Conservation (phyloP, 345 rosid genomes). For the Populus pruinosa region DNA sequence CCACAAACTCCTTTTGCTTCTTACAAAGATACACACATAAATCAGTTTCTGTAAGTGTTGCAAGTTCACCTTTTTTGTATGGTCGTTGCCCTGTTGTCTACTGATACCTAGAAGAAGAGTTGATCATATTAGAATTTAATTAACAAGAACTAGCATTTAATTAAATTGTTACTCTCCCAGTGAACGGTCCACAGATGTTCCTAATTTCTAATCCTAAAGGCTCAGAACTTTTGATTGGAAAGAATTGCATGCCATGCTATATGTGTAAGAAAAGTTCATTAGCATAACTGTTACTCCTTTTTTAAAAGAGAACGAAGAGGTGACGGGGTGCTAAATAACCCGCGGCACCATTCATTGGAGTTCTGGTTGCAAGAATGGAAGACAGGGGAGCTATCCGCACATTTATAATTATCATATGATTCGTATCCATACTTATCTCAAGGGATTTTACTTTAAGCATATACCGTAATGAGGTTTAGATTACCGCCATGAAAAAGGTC, state of each 20-base stretch:
- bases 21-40: neutral
- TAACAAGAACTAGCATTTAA: neutral
- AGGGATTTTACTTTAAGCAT: neutral
- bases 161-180: neutral
- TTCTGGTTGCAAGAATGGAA: neutral
- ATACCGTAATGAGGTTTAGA: neutral
- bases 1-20: neutral
- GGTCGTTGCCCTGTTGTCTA: too few relatives aligned
- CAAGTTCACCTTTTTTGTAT: too few relatives aligned
- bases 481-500: neutral
- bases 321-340: neutral
- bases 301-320: neutral
- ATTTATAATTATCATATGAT: neutral
- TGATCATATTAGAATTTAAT: neutral
- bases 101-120: neutral
- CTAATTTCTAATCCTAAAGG: neutral
- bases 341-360: neutral
- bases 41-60: neutral
- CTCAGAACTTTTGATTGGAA: neutral
- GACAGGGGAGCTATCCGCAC: neutral
- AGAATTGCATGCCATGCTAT: neutral
- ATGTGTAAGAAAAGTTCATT: neutral
- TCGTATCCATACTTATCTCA: neutral
- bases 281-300: neutral
- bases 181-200: neutral